Conservation (phyloP, 306 rosid species). For the Lotus japonicus region DNA sequence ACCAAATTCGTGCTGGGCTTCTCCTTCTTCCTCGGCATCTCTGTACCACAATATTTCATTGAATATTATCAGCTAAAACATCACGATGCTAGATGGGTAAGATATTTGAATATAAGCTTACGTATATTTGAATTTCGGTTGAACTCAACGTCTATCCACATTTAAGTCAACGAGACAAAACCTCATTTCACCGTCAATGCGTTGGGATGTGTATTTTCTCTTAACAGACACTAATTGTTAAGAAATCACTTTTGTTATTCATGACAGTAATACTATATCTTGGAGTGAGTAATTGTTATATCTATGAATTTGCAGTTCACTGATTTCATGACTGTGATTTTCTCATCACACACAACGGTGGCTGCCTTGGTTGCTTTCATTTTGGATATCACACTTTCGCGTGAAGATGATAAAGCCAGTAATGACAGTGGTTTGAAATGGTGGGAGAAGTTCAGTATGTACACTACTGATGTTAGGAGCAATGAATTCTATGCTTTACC, state of each 20-base stretch:
- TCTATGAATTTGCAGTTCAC: slow-evolving; percentile 31
- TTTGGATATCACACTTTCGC: slow-evolving; percentile 43
- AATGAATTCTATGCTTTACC: slow-evolving; percentile 66
- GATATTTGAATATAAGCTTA: slow-evolving; percentile 10
- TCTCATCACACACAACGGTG: slow-evolving; percentile 63
- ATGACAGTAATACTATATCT: neutral
- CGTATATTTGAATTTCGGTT: too few relatives aligned
- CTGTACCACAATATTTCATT: slow-evolving; percentile 71
- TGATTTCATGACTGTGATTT: slow-evolving; percentile 40
- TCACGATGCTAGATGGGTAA: slow-evolving; percentile 51
- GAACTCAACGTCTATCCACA: too few relatives aligned
- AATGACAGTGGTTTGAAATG: slow-evolving; percentile 56
- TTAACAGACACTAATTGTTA: neutral
- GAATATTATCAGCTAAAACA: slow-evolving; percentile 42
- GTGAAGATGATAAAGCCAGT: slow-evolving; percentile 29
- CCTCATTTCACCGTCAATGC: too few relatives aligned
- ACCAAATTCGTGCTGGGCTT: slow-evolving; percentile 58
- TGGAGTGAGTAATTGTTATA: neutral
- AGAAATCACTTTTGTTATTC: neutral
- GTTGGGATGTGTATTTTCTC: too few relatives aligned
- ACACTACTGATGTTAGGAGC: slow-evolving; percentile 45
- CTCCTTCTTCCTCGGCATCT: slow-evolving; percentile 70
- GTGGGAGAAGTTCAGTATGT: slow-evolving; percentile 70
- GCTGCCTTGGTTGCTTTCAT: slow-evolving; percentile 57
- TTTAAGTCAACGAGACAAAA: too few relatives aligned